Evolutionary conservation across 495 filamentous ascomycete species (phyloP).

Genomic region (Xylaria castorea): DNA sequence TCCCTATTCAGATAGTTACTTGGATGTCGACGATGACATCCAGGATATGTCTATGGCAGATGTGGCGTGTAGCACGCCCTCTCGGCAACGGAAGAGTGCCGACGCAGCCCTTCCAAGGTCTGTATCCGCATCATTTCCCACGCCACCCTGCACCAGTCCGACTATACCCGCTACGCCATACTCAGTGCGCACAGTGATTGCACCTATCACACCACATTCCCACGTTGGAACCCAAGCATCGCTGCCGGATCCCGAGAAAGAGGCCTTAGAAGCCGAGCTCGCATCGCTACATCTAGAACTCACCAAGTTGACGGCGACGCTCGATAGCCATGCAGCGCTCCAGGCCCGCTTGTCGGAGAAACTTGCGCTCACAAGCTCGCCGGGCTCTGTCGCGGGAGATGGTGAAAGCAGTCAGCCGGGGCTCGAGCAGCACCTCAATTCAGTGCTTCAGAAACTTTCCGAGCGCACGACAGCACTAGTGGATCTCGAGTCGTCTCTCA

Average conservation of each 20-base stretch:
- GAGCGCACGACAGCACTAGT: conserved; percentile 48
- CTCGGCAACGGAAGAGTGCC: conserved; percentile 32
- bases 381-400: neutral
- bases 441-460: conserved; percentile 45
- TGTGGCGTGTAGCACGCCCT: conserved; percentile 51
- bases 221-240: conserved; percentile 45
- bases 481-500: conserved; percentile 48
- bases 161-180: conserved; percentile 34
- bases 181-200: conserved; percentile 30
- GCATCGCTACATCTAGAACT: conserved; percentile 48
- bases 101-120: conserved; percentile 5
- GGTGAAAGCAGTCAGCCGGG: conserved; percentile 18
- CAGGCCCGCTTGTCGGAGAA: conserved; percentile 42
- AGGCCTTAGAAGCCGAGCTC: conserved; percentile 47
- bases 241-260: conserved; percentile 54
- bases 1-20: conserved; percentile 50
- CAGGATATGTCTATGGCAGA: conserved; percentile 48
- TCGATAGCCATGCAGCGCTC: conserved; percentile 47
- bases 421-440: conserved; percentile 45
- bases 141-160: conserved; percentile 58
- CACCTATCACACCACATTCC: conserved; percentile 49
- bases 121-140: conserved; percentile 51
- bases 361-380: conserved; percentile 31
- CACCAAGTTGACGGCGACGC: conserved; percentile 44
- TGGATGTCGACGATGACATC: conserved; percentile 47